A percentile compares a stretch with the other conserved stretches of the same genome.
Conservation (phyloP, 352 stramenopile genomes). For the Phytophthora chlamydospora region DNA sequence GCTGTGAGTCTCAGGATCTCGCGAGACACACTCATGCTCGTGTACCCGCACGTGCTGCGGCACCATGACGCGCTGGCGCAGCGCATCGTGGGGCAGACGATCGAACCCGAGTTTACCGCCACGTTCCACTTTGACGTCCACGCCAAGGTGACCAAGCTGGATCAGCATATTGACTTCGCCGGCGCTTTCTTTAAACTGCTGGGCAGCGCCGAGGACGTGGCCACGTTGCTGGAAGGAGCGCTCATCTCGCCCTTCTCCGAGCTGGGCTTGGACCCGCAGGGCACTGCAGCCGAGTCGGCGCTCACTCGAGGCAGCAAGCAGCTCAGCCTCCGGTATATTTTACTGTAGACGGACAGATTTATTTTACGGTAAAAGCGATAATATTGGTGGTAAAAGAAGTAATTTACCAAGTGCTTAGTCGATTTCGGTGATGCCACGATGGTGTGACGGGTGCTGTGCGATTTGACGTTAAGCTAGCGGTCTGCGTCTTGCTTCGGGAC, state of each 20-base stretch:
- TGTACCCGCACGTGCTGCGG: conserved; percentile 69
- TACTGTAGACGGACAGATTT: conserved; percentile 41
- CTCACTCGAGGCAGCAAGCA: conserved; percentile 59
- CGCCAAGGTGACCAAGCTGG: conserved; percentile 60
- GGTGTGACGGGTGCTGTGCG: not conserved
- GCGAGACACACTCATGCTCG: conserved; percentile 69
- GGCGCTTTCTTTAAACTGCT: conserved; percentile 61
- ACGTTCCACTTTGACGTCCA: conserved; percentile 62
- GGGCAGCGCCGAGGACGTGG: conserved; percentile 35
- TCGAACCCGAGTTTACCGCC: conserved; percentile 54
- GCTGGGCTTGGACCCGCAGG: conserved; percentile 63
- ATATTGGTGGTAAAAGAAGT: too few relatives aligned
- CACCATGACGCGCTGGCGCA: conserved; percentile 55
- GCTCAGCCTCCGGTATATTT: conserved; percentile 75
- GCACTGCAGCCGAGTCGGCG: conserved; percentile 36
- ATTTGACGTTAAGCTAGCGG: not conserved
- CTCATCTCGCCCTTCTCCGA: conserved; percentile 66
- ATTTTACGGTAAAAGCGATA: not conserved
- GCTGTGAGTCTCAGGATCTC: conserved; percentile 60
- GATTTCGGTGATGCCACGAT: conserved; percentile 1
- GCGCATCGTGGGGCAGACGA: conserved; percentile 63
- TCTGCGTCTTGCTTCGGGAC: conserved; percentile 19
- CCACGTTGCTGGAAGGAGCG: conserved; percentile 43
- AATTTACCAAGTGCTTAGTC: conserved; percentile 11
- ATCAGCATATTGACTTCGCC: conserved; percentile 63